Evolutionary conservation across 2,329 filamentous ascomycete genomes (phyloP), one percentile per base, ranked within the genome.

Genomic region (Sodiomyces alkalinus): DNA sequence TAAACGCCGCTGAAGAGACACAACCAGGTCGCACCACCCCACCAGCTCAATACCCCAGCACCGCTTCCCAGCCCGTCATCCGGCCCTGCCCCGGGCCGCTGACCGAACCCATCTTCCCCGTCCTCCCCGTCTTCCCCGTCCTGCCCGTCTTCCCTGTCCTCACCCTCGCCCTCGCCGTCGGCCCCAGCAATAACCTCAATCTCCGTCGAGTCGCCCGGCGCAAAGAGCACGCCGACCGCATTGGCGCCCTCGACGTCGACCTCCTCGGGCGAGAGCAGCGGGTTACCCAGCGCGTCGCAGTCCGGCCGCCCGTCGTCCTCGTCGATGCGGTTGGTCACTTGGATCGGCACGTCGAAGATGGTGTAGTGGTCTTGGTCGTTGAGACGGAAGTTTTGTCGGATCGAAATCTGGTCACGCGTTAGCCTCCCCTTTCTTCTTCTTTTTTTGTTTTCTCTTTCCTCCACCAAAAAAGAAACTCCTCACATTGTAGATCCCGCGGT

Each of bases 271-370:
- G 55, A 44, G 27, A 70, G 47, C 17, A 73, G 39, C 15, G 58
- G 52, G 43, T 73, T 74, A 35, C 62, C 52, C 22, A 73, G 41
- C 2, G 43, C 41, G 30, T 64, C 62, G 40, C 69, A 74, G 12
- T 52, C 50, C 2, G 57, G 53, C n/a, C 62, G 54, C 33, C 48
- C 41, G 14, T 47, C 47, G 13, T 44, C 41, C 18, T 49, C 44
- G 7, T 55, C 45, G 37, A 81, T 80, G 21, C 54, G 58, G 46
- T 81, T 81, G 5, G 74, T 77, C 20, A 80, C 65, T 3, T 63
- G 60, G 38, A 81, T 74, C 12, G 76, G 76, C 9, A 80, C 52
- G 39, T 81, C 72, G 40, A 80, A 80, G 30, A 81, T 66, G 7
- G 74, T 80, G 47, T 80, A 80, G 40, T 69, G 62, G 26, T 76